These are phyloP conservation scores for Didymella arachidicola DNA, from an alignment of 2,329 filamentous ascomycete genomes.

Conservation along the genomic window DNA sequence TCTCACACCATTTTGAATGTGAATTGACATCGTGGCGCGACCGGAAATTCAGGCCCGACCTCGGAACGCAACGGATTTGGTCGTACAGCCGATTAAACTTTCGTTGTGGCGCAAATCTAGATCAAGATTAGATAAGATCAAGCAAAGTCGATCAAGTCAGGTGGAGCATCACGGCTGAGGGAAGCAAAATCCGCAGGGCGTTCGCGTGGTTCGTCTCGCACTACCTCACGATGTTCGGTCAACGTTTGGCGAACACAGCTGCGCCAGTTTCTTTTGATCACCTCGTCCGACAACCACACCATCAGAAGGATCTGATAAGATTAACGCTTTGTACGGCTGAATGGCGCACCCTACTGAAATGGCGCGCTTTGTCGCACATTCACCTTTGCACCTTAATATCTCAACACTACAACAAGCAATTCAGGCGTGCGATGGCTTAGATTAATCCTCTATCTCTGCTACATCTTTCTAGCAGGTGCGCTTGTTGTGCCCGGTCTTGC, in stretches of 20 bases:
- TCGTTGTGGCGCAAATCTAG: constrained; percentile 24
- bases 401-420: no score
- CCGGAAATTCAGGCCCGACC: constrained; percentile 1
- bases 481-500: no score
- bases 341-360: no score
- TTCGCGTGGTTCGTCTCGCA: constrained; percentile 1
- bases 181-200: constrained; percentile 10
- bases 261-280: constrained; percentile 5
- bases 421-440: no score
- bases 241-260: background rate
- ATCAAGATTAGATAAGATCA: constrained; percentile 30
- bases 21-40: background rate
- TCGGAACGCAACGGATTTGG: constrained; percentile 7
- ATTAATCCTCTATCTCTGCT: no score
- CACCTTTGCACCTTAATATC: no score
- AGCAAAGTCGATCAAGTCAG: constrained; percentile 1
- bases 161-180: constrained; percentile 9
- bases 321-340: no score
- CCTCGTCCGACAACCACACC: constrained; percentile 9
- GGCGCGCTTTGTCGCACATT: no score
- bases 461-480: no score
- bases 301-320: constrained; percentile 28
- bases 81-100: background rate
- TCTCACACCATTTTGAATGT: background rate
- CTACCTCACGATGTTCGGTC: background rate